A percentile compares a stretch with the other conserved stretches of the same genome.
These are phyloP conservation scores for Colletotrichum sp. DNA, from an alignment of 2,329 filamentous ascomycete species.

Conservation along the genomic window DNA sequence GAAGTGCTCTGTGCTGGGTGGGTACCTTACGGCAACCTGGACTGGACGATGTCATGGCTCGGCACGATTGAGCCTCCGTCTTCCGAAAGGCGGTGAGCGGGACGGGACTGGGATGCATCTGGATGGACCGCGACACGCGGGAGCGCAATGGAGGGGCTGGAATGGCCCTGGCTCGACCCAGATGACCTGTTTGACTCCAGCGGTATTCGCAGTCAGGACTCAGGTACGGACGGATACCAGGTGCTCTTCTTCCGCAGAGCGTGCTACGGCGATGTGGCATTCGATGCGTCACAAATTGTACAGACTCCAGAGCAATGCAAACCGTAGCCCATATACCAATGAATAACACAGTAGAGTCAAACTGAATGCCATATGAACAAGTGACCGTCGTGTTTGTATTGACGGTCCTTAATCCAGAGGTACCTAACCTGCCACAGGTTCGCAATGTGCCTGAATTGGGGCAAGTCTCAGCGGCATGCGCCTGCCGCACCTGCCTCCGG, in stretches of 20 bases:
- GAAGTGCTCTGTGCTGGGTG: background rate
- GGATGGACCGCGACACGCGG: background rate
- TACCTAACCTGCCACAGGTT: background rate
- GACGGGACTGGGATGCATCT: background rate
- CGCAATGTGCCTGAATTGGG: background rate
- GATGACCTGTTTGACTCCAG: background rate
- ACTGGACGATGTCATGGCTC: slow-evolving; percentile 5
- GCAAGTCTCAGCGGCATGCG: background rate
- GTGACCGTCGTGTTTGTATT: background rate
- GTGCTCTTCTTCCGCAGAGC: background rate
- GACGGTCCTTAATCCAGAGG: background rate
- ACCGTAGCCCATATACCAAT: background rate
- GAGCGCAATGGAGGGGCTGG: background rate
- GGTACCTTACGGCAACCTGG: background rate
- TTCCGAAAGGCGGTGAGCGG: background rate
- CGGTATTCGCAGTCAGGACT: background rate
- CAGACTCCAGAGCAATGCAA: background rate
- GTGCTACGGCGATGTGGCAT: background rate
- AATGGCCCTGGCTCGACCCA: background rate
- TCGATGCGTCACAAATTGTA: background rate
- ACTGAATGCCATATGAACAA: background rate
- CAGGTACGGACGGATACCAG: background rate
- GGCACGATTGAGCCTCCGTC: slow-evolving; percentile 6
- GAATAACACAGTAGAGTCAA: background rate
- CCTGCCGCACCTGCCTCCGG: background rate